Conservation (phyloP, 441 rosid species). For the Bruguiera hainesii region DNA sequence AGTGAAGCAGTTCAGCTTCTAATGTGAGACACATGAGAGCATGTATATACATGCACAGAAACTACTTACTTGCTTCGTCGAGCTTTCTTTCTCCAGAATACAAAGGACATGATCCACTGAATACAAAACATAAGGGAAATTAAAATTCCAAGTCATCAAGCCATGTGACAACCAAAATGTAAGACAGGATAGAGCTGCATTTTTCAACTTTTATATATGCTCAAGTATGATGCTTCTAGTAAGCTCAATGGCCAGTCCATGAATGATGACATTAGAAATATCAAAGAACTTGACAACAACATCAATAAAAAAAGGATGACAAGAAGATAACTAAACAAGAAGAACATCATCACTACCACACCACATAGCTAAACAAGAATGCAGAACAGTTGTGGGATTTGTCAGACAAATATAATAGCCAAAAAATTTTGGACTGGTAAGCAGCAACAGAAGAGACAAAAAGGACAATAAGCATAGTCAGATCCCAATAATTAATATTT, state of each 20-base stretch:
- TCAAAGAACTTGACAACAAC: no score
- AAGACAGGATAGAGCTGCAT: not conserved
- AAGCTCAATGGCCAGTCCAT: not conserved
- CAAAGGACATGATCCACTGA: conserved; percentile 76
- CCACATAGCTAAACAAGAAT: no score
- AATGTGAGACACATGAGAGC: no score
- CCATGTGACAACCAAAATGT: not conserved
- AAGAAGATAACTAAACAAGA: no score
- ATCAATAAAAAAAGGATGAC: no score
- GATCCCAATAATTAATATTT: no score
- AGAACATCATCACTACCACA: no score
- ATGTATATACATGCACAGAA: not conserved
- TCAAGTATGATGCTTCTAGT: not conserved
- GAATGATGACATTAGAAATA: no score
- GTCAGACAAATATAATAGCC: not conserved
- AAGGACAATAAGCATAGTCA: no score
- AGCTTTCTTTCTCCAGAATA: conserved; percentile 82
- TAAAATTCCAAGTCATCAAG: not conserved
- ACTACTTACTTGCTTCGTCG: conserved; percentile 77
- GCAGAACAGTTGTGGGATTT: no score
- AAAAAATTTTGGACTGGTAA: not conserved
- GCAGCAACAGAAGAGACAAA: not conserved
- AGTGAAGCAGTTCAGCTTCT: no score
- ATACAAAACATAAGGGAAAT: conserved; percentile 14
- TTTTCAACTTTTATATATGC: not conserved